Evolutionary conservation across 176 grass and related monocot genomes (phyloP).

Genomic region (Triticum dicoccoides): DNA sequence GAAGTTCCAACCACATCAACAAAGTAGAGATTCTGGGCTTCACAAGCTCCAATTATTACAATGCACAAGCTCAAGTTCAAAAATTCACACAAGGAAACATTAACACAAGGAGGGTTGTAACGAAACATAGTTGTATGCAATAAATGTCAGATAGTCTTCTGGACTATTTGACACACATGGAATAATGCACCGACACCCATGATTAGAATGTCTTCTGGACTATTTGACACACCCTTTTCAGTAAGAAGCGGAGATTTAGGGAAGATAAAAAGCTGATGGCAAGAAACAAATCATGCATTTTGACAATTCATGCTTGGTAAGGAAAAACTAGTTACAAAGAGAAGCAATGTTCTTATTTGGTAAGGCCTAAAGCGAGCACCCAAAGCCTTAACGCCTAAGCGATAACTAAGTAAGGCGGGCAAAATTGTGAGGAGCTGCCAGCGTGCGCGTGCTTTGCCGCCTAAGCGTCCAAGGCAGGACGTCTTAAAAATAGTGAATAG

Average conservation of each 20-base stretch:
- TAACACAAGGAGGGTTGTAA: neutral
- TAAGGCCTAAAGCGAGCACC: neutral
- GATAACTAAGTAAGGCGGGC: neutral
- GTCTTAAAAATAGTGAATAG: neutral
- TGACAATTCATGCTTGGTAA: neutral
- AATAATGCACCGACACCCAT: neutral
- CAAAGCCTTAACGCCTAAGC: neutral
- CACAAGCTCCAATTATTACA: neutral
- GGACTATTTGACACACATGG: neutral
- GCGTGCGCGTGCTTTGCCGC: neutral
- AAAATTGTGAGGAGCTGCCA: neutral
- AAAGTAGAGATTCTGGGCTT: neutral
- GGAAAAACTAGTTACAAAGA: neutral
- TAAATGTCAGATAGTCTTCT: neutral
- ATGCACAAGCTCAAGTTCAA: conserved; percentile 1
- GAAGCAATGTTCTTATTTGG: neutral
- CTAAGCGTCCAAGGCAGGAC: neutral
- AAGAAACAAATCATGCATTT: neutral
- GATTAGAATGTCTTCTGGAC: neutral
- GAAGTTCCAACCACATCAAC: neutral
- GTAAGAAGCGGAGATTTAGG: neutral
- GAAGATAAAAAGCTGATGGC: neutral
- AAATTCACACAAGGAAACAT: neutral
- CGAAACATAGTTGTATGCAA: neutral
- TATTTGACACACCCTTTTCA: neutral